Base-by-base conservation (phyloP, 1,284 basidiomycete species). In the Leccinum huronense region DNA sequence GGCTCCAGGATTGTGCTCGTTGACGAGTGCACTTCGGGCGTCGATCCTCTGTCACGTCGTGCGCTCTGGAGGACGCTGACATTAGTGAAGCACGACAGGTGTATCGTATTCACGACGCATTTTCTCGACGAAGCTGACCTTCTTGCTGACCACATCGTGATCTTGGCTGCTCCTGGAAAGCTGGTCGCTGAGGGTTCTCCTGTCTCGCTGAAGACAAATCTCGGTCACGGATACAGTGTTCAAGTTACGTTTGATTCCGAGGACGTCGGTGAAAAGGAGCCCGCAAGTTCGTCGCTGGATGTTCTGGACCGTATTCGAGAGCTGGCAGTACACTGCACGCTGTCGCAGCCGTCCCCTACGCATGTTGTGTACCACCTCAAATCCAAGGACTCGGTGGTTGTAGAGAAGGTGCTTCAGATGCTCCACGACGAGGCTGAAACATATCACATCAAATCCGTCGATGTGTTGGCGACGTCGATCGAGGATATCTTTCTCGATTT, bases 41-140 rank as follows among this genome's bases (percentile, higher is more conserved):
- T 94, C 6, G 91, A 94, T 73, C 91, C 91, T 0, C 76, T 93
- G 40, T 91, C 90, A 57, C 81, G 91, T 57, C 81, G 91, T 55
- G 87, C 91, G 0, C 78, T 94, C 31, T 94, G 91, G 91, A 83
- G 86, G 65, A 87, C 88, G 0, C 75, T 93, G 58, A 87, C 83
- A 5, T 82, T 84, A 0, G 85, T 90, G 56, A 81, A 88, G n/a
- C 79, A 87, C 36, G 83, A 85, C 33, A 80, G 89, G 30, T 87
- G 86, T 0, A 82, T 90, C 48, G 77, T 91, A 8, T 86, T 90
- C 69, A 90, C 88, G 0, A 90, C 88, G 1, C 89, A 91, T 73
- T 90, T 92, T 75, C 80, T 93, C 4, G 91, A 94, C 68, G 91
- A 94, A 76, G 90, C 90, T 0, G 91, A 93, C 71, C 79, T 93